These are phyloP conservation scores for Melastoma candidum DNA, from an alignment of 441 rosid genomes.

Conservation along the genomic window DNA sequence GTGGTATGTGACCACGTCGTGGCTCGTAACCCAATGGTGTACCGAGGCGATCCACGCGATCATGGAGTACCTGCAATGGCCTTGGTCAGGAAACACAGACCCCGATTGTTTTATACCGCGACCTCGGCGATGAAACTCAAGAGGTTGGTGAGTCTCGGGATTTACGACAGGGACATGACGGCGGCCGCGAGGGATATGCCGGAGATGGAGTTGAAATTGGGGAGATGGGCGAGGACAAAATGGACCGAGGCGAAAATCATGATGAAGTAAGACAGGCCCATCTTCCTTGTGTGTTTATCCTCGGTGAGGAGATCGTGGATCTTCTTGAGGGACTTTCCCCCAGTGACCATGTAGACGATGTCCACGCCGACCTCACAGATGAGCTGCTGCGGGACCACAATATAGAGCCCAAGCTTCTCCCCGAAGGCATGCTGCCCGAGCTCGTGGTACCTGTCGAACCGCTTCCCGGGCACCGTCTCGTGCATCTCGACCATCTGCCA, in stretches of 20 bases:
- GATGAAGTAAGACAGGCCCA: constrained; percentile 26
- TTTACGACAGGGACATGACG: constrained; percentile 46
- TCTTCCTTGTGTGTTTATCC: constrained; percentile 21
- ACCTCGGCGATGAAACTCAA: too few species aligned
- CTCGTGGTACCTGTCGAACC: constrained; percentile 57
- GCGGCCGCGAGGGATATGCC: constrained; percentile 52
- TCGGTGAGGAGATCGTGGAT: constrained; percentile 29
- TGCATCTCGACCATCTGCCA: constrained; percentile 83
- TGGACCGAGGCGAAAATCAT: constrained; percentile 60
- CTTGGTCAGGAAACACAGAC: too few species aligned
- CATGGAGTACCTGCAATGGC: too few species aligned
- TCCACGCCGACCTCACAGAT: constrained; percentile 40
- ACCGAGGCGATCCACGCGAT: too few species aligned
- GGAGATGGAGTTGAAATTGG: constrained; percentile 45
- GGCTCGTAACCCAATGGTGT: too few species aligned
- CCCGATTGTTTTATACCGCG: too few species aligned
- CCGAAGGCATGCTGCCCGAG: constrained; percentile 57
- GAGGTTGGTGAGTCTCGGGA: too few species aligned
- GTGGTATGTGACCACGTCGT: too few species aligned
- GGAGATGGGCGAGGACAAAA: constrained; percentile 50
- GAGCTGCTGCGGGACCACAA: constrained; percentile 61
- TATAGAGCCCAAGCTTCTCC: constrained; percentile 49
- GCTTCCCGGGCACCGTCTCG: constrained; percentile 46
- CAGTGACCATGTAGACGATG: constrained; percentile 60
- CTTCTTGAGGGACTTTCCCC: constrained; percentile 47